A percentile compares a stretch with the other conserved stretches of the same genome.
Conservation (phyloP, 2,329 filamentous ascomycete genomes). For the Curvularia hawaiiensis region DNA sequence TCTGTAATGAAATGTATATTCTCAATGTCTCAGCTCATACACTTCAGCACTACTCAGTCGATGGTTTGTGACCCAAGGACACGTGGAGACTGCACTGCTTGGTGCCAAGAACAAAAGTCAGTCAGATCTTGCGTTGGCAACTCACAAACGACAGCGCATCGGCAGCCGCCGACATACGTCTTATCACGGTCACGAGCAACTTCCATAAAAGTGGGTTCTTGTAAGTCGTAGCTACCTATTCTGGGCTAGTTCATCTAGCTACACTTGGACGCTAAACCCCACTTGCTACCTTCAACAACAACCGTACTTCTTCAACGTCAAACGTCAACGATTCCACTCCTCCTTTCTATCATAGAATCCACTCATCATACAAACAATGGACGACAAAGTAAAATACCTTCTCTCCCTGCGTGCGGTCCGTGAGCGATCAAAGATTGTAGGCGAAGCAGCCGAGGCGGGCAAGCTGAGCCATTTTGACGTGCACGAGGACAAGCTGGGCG, state of each 20-base stretch:
- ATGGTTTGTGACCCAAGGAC: not conserved
- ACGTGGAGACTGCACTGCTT: not conserved
- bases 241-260: conserved; percentile 2
- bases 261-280: conserved; percentile 12
- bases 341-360: not conserved
- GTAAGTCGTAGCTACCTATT: conserved; percentile 14
- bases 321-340: not conserved
- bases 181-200: conserved; percentile 13
- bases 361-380: conserved; percentile 17
- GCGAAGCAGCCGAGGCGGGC: conserved; percentile 30
- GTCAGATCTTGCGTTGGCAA: not conserved
- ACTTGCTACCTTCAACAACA: conserved; percentile 13
- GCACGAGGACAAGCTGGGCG: conserved; percentile 76
- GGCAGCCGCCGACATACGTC: conserved; percentile 9
- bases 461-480: conserved; percentile 82
- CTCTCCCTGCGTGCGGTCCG: conserved; percentile 34
- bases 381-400: conserved; percentile 32
- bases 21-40: conserved; percentile 10
- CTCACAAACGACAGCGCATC: not conserved
- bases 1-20: conserved; percentile 20
- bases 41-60: not conserved
- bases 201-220: conserved; percentile 9
- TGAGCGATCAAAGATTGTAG: conserved; percentile 35
- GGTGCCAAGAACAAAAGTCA: not conserved
- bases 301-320: conserved; percentile 6